Evolutionary conservation across 352 stramenopile species (phyloP).

Genomic region (Phytophthora cryptogea): DNA sequence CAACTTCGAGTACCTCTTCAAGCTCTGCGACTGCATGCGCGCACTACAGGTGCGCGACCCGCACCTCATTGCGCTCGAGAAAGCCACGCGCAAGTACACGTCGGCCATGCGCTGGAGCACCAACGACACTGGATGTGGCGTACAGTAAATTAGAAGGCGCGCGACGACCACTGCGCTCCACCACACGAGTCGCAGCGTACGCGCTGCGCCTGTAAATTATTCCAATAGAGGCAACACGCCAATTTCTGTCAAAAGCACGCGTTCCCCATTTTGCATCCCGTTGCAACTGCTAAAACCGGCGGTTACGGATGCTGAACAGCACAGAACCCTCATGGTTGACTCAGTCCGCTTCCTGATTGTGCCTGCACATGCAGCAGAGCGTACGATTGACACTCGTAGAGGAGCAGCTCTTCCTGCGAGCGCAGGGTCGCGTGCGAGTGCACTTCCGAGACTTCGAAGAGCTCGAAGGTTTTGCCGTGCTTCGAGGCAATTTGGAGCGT

Average conservation of each 20-base stretch:
- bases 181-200: constrained; percentile 14
- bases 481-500: constrained; percentile 37
- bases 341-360: constrained; percentile 1
- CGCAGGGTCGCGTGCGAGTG: constrained; percentile 29
- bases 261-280: background rate
- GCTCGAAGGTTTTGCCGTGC: constrained; percentile 45
- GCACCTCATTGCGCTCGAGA: constrained; percentile 76
- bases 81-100: constrained; percentile 65
- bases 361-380: constrained; percentile 9
- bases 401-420: constrained; percentile 40
- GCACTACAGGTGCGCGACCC: constrained; percentile 72
- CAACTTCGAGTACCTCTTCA: constrained; percentile 88
- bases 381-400: constrained; percentile 35
- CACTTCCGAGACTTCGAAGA: constrained; percentile 50
- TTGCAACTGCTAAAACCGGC: background rate
- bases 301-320: no score
- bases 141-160: constrained; percentile 51
- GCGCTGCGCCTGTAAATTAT: constrained; percentile 43
- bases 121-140: constrained; percentile 43
- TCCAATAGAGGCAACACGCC: constrained; percentile 39
- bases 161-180: constrained; percentile 10
- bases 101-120: constrained; percentile 48
- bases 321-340: constrained; percentile 1
- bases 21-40: constrained; percentile 83
- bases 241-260: constrained; percentile 24